Base-by-base conservation (phyloP, 2,329 filamentous ascomycete genomes). In the Monilinia fructigena region DNA sequence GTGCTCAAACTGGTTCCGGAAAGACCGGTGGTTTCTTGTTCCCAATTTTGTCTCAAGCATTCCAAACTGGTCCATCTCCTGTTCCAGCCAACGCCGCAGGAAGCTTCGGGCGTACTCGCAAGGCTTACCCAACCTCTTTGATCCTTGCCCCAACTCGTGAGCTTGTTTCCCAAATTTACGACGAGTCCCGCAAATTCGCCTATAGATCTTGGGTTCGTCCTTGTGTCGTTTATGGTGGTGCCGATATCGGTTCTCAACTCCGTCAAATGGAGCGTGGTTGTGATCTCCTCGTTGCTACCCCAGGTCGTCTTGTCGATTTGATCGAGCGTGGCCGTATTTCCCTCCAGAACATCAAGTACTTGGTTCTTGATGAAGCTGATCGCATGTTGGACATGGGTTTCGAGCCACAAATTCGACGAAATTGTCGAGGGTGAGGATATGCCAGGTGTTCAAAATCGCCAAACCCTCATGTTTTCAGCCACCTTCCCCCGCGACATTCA, bases 341-440 rank as follows among this genome's bases (percentile, higher is more conserved):
- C 55, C 89, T 99, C 66, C 87, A 89, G 80, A 97, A 97, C 86
- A 99, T 99, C 86, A 98, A 97, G 85, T 99, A 99, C 79, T 87
- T 99, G 70, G 92, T 99, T 75, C 91, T 99, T 65, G 95, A 99
- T 75, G 95, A 99, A 87, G 95, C 95, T 80, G 95, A 99, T 84
- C 95, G 95, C 79, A 99, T 99, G 95, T 86, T 99, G 85, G 95
- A 99, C 86, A 99, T 99, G 95, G 95, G 95, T 95, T 99, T 99
- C 85, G 95, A 99, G 85, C 95, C 95, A 76, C 95, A 99, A 83
- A 99, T 99, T 78, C 93, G 95, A 76, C 91, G 94, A 75, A 75
- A 98, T 99, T 76, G 95, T 99, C 55, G 94, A 98, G 81, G 93
- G 93, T 68, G 95, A 98, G 82, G 95, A 99, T 76, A 99, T 99